These are phyloP conservation scores for Claviceps sorghi DNA, from an alignment of 2,329 filamentous ascomycete genomes.

Conservation along the genomic window DNA sequence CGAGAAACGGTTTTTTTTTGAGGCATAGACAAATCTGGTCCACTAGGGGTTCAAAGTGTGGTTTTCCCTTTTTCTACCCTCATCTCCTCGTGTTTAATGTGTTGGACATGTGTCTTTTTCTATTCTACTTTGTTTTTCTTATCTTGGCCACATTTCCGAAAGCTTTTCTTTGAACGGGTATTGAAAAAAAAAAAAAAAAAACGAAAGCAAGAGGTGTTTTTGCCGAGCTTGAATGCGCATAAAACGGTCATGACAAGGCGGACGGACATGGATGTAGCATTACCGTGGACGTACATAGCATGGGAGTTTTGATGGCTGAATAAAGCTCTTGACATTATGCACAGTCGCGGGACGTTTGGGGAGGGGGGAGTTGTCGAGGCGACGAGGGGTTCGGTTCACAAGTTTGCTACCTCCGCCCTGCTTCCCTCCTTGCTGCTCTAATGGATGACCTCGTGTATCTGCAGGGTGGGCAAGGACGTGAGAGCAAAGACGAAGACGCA, in stretches of 20 bases:
- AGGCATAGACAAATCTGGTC: constrained; percentile 21
- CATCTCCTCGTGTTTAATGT: background rate
- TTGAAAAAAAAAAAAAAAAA: background rate
- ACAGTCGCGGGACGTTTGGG: background rate
- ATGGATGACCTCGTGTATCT: constrained; percentile 30
- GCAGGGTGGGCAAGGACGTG: background rate
- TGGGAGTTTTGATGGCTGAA: constrained; percentile 1
- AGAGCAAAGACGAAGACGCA: background rate
- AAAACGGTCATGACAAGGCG: background rate
- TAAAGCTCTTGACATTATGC: background rate
- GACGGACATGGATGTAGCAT: constrained; percentile 7
- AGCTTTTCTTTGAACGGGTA: background rate
- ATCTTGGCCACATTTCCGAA: no score
- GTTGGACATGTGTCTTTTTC: background rate
- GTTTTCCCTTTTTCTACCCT: constrained; percentile 3
- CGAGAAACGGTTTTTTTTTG: constrained; percentile 14
- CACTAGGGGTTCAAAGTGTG: constrained; percentile 6
- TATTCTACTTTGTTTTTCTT: background rate
- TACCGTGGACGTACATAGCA: constrained; percentile 7
- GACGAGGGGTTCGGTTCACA: background rate
- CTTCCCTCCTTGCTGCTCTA: constrained; percentile 21
- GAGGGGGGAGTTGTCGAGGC: background rate
- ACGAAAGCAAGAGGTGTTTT: background rate
- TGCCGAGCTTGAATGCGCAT: background rate
- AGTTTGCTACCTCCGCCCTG: constrained; percentile 9